Conservation (phyloP, 495 filamentous ascomycete genomes). For the Hypoxylon rickii region DNA sequence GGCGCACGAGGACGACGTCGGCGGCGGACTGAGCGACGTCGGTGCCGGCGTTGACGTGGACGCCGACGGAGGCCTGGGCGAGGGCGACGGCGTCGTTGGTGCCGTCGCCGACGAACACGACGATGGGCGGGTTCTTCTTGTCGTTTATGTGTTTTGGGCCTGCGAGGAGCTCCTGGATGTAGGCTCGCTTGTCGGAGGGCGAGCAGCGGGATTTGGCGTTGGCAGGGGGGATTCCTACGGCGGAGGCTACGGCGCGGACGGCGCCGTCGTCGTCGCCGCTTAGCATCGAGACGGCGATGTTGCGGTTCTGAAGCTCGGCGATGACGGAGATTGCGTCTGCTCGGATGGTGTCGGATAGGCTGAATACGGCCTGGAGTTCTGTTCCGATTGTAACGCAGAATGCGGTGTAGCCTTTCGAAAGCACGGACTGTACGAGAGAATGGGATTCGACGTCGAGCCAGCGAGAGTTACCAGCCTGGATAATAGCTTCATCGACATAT, state of each 20-base stretch:
- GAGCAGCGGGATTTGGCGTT: constrained; percentile 57
- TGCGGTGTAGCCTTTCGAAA: constrained; percentile 56
- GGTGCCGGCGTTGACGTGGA: constrained; percentile 65
- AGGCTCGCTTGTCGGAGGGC: constrained; percentile 66
- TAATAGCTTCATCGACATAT: constrained; percentile 38
- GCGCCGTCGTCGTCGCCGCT: constrained; percentile 71
- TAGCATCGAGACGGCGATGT: constrained; percentile 64
- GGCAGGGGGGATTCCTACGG: constrained; percentile 55
- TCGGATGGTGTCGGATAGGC: constrained; percentile 64
- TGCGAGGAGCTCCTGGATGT: constrained; percentile 54
- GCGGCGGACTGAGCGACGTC: constrained; percentile 71
- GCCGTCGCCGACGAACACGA: constrained; percentile 78
- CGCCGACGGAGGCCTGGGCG: constrained; percentile 71
- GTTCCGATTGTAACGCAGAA: constrained; percentile 65
- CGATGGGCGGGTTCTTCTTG: constrained; percentile 38
- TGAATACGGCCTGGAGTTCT: constrained; percentile 58
- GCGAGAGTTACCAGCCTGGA: constrained; percentile 65
- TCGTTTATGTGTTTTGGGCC: not conserved
- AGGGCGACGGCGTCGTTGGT: constrained; percentile 81
- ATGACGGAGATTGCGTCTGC: constrained; percentile 58
- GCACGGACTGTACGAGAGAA: constrained; percentile 47
- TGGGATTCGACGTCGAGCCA: constrained; percentile 58
- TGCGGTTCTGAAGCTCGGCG: constrained; percentile 54
- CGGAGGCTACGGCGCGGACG: constrained; percentile 57
- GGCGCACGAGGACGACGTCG: constrained; percentile 69